Conservation (phyloP, 345 rosid species). For the Dimocarpus longan region DNA sequence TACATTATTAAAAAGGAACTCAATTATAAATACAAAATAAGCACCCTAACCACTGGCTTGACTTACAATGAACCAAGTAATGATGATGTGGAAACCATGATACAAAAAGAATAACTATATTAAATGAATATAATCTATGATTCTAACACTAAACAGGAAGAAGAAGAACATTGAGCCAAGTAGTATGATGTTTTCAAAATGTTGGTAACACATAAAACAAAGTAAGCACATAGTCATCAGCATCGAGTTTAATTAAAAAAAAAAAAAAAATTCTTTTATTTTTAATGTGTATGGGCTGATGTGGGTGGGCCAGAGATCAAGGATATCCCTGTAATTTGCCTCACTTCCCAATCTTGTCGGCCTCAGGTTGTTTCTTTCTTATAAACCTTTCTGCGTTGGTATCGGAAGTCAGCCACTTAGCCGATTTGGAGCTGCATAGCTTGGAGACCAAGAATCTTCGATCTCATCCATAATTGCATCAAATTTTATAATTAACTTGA, state of each 20-base stretch:
- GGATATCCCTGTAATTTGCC: conserved; percentile 15
- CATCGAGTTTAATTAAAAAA: neutral
- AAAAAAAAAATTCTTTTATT: too few relatives aligned
- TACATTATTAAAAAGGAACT: neutral
- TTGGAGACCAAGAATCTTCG: neutral
- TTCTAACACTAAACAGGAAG: neutral
- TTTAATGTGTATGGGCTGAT: neutral
- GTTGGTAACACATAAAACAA: neutral
- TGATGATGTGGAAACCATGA: neutral
- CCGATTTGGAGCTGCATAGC: conserved; percentile 2
- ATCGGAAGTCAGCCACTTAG: neutral
- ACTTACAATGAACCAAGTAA: neutral
- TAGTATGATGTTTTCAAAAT: neutral
- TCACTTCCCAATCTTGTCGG: conserved; percentile 19
- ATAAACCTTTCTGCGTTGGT: neutral
- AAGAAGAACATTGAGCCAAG: conserved; percentile 21
- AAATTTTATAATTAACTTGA: too few relatives aligned
- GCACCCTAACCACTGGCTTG: conserved; percentile 5
- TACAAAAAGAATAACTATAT: neutral
- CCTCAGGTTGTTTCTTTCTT: conserved; percentile 7
- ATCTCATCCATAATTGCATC: too few relatives aligned
- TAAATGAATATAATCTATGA: neutral
- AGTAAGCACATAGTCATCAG: neutral
- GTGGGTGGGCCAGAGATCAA: conserved; percentile 4
- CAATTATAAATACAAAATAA: neutral